Percentiles rank a stretch among this genome's conserved stretches.
Conservation (phyloP, 768 basidiomycete species). For the Pholiota molesta region DNA sequence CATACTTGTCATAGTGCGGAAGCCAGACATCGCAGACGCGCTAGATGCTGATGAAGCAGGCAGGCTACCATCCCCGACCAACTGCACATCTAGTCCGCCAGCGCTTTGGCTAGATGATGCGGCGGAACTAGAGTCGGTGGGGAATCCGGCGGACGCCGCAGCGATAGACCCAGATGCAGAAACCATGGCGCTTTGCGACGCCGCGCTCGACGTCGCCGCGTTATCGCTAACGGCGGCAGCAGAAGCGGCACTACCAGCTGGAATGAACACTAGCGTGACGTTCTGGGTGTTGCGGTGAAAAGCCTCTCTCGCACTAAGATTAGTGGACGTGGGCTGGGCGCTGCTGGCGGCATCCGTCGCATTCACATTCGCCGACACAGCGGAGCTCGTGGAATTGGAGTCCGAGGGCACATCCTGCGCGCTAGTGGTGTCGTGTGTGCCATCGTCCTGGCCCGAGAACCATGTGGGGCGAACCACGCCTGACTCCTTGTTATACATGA, state of each 20-base stretch:
- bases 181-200: slow-evolving; percentile 31
- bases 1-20: slow-evolving; percentile 12
- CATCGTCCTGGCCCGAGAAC: slow-evolving; percentile 32
- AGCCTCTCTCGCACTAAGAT: slow-evolving; percentile 25
- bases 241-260: slow-evolving; percentile 33
- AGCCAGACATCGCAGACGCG: slow-evolving; percentile 10
- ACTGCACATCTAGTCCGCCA: slow-evolving; percentile 24
- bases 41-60: slow-evolving; percentile 8
- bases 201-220: slow-evolving; percentile 18
- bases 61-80: slow-evolving; percentile 18
- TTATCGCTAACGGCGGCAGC: slow-evolving; percentile 18
- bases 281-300: slow-evolving; percentile 34
- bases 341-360: slow-evolving; percentile 5
- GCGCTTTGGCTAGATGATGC: slow-evolving; percentile 18
- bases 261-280: slow-evolving; percentile 58
- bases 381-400: slow-evolving; percentile 3
- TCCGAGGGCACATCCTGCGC: not conserved
- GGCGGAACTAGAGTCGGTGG: slow-evolving; percentile 14
- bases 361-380: slow-evolving; percentile 2
- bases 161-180: slow-evolving; percentile 25
- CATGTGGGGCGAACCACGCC: slow-evolving; percentile 60
- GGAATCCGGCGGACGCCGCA: not conserved
- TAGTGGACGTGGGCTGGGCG: slow-evolving; percentile 16
- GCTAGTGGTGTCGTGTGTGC: slow-evolving; percentile 18
- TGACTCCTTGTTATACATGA: slow-evolving; percentile 52